Evolutionary conservation across 2,329 filamentous ascomycete genomes (phyloP).

Genomic region (Pezicula carpinea): DNA sequence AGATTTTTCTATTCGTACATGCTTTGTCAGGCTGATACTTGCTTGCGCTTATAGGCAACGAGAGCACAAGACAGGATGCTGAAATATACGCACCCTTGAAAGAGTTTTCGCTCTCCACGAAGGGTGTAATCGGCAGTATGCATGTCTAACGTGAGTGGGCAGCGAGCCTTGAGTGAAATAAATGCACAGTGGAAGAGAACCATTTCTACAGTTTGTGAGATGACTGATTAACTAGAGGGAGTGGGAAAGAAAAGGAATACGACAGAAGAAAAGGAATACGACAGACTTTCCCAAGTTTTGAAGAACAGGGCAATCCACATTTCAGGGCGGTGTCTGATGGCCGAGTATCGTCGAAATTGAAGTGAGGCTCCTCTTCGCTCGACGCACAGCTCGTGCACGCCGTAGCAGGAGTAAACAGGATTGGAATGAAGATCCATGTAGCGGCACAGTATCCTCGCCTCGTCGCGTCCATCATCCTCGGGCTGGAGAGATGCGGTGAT

Average conservation of each 20-base stretch:
- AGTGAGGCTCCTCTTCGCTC: constrained; percentile 44
- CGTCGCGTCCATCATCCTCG: constrained; percentile 24
- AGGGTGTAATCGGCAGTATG: constrained; percentile 43
- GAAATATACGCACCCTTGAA: constrained; percentile 48
- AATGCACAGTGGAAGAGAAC: constrained; percentile 56
- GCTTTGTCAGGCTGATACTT: not conserved
- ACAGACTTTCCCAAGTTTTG: constrained; percentile 55
- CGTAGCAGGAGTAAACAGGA: constrained; percentile 41
- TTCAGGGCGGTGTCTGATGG: constrained; percentile 37
- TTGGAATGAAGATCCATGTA: constrained; percentile 24
- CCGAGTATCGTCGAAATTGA: constrained; percentile 48
- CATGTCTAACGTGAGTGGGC: constrained; percentile 39
- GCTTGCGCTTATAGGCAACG: not conserved
- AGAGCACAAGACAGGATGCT: no score
- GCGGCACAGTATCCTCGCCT: constrained; percentile 26
- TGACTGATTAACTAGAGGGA: not conserved
- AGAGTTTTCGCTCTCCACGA: constrained; percentile 44
- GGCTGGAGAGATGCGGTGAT: constrained; percentile 47
- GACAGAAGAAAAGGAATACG: no score
- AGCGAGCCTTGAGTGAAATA: constrained; percentile 49
- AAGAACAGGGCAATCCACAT: constrained; percentile 53
- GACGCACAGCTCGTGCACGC: constrained; percentile 51
- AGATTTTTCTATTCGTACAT: constrained; percentile 41
- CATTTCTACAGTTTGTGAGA: constrained; percentile 39
- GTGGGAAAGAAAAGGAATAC: not conserved